Evolutionary conservation across 2,329 filamentous ascomycete genomes (phyloP), one percentile per base, ranked within the genome.

Genomic region (Penicillium palitans): DNA sequence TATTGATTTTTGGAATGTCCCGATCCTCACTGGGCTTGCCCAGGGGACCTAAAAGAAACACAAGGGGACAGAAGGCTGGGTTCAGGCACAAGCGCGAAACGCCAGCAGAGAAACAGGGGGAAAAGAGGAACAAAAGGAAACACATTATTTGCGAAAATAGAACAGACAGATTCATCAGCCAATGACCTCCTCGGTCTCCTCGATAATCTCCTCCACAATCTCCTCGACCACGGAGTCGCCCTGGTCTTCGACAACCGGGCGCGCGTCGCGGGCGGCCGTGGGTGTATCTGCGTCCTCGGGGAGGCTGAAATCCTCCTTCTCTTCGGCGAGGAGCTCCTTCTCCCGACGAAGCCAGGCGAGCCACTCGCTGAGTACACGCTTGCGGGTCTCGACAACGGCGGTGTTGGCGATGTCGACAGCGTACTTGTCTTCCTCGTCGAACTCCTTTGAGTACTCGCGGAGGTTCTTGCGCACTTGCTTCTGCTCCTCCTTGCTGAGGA

Each of bases 401-500:
- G 93, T 87, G 80, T 98, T 95, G 69, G 93, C 95, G 56, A 91
- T 93, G 62, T 93, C 93, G 72, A 93, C 93, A 73, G 93, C 92
- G 74, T 96, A 92, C 64, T 89, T 86, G 78, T 99, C 96, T 75
- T 96, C 90, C 79, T 96, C 91, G 68, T 99, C 95, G 76, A 99
- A 99, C 65, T 90, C 83, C 74, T 91, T 90, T 76, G 88, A 91
- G 86, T 97, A 99, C 78, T 98, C 95, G 68, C 93, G 90, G 55
- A 99, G 87, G 79, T 97, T 99, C 86, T 96, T 97, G 81, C 96
- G 93, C 71, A 98, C 91, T 71, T 90, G 85, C 84, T 97, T 96
- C 82, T 98, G 95, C 82, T 99, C 93, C 63, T 98, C 93, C 81
- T 96, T 96, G 76, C 85, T 88, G 58, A 99, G 89, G 62, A 99